Base-by-base conservation (phyloP, 768 basidiomycete genomes). In the Rhodocollybia butyracea region DNA sequence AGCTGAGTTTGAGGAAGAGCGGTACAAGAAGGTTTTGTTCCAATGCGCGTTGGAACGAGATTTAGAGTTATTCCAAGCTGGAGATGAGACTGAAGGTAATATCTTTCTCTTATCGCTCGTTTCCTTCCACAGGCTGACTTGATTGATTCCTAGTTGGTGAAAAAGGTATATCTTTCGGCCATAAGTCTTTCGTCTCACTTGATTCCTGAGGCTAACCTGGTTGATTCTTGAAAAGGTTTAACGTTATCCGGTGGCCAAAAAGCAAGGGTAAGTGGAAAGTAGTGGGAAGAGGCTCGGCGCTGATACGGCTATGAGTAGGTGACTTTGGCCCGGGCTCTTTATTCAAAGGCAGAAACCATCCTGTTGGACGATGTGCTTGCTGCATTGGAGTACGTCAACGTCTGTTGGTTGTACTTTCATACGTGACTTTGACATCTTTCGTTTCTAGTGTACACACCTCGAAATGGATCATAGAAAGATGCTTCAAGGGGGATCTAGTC, bases 21-120 rank as follows among this genome's bases (percentile, higher is more conserved):
- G 86, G 5, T 95, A 95, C 66, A 84, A 84, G 76, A 80, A 85
- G 64, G 90, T 87, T 1, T 69, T 96, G 32, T 70, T 78, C 17
- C 89, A 91, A 64, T 85, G 91, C 19, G 88, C 82, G 54, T 72
- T 94, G 42, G 85, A 87, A 58, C 75, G 76, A 4, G 91, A 94
- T 64, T 68, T 94, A 5, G 78, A 83, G 38, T 69, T 89, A 51
- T 81, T 91, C 34, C 71, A 85, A 5, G 85, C 85, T n/a, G 85
- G 86, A 0, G 88, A 88, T 63, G 61, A 73, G 38, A 87, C 86
- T 0, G 86, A 89, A 68, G 83, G 64, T n/a, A n/a, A n/a, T n/a
- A n/a, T n/a, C n/a, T n/a, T n/a, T n/a, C n/a, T n/a, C n/a, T n/a
- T n/a, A n/a, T n/a, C n/a, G n/a, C n/a, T n/a, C n/a, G n/a, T n/a